These are phyloP conservation scores for Trichopus zeylanicus DNA, from an alignment of 116 monocot genomes.

Conservation along the genomic window DNA sequence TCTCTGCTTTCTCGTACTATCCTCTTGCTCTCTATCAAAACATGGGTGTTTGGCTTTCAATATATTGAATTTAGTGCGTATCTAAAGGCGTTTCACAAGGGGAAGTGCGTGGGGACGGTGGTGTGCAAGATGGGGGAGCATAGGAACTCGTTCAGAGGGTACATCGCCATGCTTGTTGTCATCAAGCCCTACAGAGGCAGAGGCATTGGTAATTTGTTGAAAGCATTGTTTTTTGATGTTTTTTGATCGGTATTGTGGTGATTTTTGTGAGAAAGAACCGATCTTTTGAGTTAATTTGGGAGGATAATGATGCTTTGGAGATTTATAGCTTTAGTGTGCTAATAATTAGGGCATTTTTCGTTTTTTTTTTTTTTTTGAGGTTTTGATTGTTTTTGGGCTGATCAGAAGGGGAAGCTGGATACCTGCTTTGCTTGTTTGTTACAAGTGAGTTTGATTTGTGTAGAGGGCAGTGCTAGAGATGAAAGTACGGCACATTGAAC, in stretches of 20 bases:
- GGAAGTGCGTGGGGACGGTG: constrained; percentile 94
- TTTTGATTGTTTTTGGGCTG: no score
- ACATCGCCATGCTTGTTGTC: constrained; percentile 99
- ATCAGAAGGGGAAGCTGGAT: no score
- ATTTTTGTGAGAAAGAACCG: neutral
- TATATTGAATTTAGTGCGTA: neutral
- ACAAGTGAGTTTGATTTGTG: no score
- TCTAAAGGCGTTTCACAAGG: constrained; percentile 78
- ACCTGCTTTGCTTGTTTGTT: no score
- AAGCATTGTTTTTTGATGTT: neutral
- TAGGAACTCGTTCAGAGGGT: constrained; percentile 60
- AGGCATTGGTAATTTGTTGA: constrained; percentile 73
- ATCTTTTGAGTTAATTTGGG: no score
- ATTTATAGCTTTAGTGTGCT: no score
- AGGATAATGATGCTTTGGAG: no score
- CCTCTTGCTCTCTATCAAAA: constrained; percentile 1
- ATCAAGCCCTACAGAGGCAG: constrained; percentile 85
- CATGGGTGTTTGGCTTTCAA: neutral
- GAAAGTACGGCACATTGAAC: no score
- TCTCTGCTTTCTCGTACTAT: constrained; percentile 78
- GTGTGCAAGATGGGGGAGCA: constrained; percentile 99
- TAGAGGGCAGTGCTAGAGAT: no score
- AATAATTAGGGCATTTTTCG: no score
- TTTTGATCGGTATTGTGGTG: neutral
- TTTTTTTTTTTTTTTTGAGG: no score